phyloP scores from a whole-genome alignment of 768 basidiomycete genomes.

The Lentinula boryana region DNA sequence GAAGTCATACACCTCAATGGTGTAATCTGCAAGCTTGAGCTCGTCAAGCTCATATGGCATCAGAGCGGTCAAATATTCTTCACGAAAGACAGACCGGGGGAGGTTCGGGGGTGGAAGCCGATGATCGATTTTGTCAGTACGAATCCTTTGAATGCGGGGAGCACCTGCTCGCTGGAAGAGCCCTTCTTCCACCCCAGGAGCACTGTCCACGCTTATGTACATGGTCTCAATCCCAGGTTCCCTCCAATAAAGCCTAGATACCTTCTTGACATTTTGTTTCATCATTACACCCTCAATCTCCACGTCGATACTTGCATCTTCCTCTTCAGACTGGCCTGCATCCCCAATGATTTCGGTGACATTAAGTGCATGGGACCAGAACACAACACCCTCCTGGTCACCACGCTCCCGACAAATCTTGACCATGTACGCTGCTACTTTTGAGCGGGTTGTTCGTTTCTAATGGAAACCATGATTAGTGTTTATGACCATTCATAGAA shows the following conservation, averaged over 20 bases:
- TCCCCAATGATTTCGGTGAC: background rate
- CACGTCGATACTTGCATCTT: background rate
- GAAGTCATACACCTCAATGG: background rate
- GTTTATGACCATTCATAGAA: background rate
- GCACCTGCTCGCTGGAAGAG: background rate
- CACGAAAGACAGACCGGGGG: background rate
- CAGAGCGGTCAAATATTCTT: background rate
- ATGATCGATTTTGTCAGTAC: background rate
- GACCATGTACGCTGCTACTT: background rate
- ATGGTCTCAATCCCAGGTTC: background rate
- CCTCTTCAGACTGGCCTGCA: conserved; percentile 5
- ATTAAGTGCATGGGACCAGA: background rate
- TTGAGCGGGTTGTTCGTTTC: background rate
- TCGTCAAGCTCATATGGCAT: background rate
- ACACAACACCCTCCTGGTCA: background rate
- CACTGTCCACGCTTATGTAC: background rate
- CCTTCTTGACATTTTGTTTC: background rate
- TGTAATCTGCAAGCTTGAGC: background rate
- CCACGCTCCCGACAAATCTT: background rate
- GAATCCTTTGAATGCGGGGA: background rate
- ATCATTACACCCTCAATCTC: background rate
- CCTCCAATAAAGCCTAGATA: background rate
- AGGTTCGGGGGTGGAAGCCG: background rate
- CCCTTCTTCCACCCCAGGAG: background rate
- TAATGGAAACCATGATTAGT: background rate